Percentiles rank a stretch among this genome's conserved stretches.
Conservation (phyloP, 495 filamentous ascomycete genomes). For the Sabuloglossum arenarium region DNA sequence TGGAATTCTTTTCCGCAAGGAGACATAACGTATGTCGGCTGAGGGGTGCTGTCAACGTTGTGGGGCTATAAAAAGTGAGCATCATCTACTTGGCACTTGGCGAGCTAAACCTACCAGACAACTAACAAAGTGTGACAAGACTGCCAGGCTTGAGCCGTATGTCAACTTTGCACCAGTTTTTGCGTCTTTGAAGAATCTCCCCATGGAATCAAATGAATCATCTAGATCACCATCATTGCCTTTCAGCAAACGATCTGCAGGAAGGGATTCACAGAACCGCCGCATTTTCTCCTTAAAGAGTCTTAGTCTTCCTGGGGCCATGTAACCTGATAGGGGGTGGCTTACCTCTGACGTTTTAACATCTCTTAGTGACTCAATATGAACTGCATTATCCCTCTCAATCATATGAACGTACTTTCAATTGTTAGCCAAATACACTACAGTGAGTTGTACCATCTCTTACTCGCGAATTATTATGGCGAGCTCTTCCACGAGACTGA, state of each 20-base stretch:
- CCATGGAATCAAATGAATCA: constrained; percentile 27
- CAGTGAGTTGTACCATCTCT: background rate
- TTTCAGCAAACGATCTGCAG: constrained; percentile 49
- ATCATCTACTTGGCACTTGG: background rate
- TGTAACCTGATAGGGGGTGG: background rate
- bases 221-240: constrained; percentile 38
- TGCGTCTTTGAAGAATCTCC: constrained; percentile 37
- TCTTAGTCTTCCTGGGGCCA: background rate
- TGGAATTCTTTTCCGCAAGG: constrained; percentile 37
- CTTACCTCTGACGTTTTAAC: constrained; percentile 30
- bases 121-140: constrained; percentile 42
- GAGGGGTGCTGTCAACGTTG: constrained; percentile 28
- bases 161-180: constrained; percentile 62
- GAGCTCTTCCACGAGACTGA: constrained; percentile 80
- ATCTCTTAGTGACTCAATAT: constrained; percentile 32
- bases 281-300: constrained; percentile 35
- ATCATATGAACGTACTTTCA: constrained; percentile 65
- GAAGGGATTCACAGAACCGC: constrained; percentile 52
- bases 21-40: constrained; percentile 41
- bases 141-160: constrained; percentile 44
- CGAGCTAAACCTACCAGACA: constrained; percentile 27
- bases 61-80: constrained; percentile 27
- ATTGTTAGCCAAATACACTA: background rate
- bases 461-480: constrained; percentile 44
- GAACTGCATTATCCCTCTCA: constrained; percentile 40